These are phyloP conservation scores for Rhizopogon vesiculosus DNA, from an alignment of 768 basidiomycete genomes.

Conservation along the genomic window DNA sequence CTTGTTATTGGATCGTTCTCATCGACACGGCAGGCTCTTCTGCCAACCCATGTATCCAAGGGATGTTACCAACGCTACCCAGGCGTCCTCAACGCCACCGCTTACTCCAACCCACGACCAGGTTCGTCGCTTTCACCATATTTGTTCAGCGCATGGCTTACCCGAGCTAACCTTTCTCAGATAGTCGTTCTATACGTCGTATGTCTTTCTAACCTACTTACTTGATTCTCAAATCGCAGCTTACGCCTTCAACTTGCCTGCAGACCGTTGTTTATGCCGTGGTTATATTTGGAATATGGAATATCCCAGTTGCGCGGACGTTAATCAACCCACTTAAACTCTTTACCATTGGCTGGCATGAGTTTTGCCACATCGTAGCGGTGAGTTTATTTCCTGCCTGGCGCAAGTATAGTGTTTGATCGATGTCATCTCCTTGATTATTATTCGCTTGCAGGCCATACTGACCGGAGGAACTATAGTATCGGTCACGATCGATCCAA, in stretches of 20 bases:
- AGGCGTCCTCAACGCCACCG: constrained; percentile 33
- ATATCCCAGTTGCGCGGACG: constrained; percentile 73
- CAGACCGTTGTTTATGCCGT: constrained; percentile 84
- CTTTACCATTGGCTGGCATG: constrained; percentile 87
- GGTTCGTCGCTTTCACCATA: constrained; percentile 35
- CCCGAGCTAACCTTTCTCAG: constrained; percentile 31
- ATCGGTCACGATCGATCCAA: constrained; percentile 81
- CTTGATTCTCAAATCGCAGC: constrained; percentile 3
- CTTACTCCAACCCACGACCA: constrained; percentile 68
- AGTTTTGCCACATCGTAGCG: constrained; percentile 76
- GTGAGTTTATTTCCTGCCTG: constrained; percentile 38
- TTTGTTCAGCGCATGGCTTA: constrained; percentile 20
- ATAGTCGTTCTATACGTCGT: constrained; percentile 75
- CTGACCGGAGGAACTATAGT: constrained; percentile 74
- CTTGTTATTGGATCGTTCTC: constrained; percentile 1
- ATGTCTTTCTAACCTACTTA: constrained; percentile 27
- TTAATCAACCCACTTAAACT: constrained; percentile 83
- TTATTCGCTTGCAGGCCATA: constrained; percentile 48
- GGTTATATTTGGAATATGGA: constrained; percentile 85
- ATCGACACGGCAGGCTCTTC: constrained; percentile 22
- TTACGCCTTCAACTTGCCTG: constrained; percentile 4
- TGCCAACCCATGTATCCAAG: constrained; percentile 27
- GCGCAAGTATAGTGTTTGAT: constrained; percentile 5
- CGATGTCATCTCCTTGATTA: background rate
- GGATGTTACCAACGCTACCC: constrained; percentile 28